Evolutionary conservation across 345 rosid genomes (phyloP).

Genomic region (Brassica rapa): DNA sequence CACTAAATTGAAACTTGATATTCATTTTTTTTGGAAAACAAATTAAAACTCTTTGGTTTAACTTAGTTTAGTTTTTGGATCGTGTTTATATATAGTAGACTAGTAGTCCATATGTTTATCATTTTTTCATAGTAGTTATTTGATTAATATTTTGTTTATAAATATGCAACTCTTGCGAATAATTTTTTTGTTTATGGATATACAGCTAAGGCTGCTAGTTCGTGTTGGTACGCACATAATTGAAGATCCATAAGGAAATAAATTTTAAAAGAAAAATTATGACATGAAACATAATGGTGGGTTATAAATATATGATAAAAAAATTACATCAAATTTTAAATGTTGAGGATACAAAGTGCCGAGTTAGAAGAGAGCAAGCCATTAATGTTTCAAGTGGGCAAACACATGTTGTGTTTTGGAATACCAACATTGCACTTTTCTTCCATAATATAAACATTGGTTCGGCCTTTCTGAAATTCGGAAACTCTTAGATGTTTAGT

Average conservation of each 20-base stretch:
- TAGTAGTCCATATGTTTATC: background rate
- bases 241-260: constrained; percentile 17
- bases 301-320: constrained; percentile 7
- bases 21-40: too few species aligned
- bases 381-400: constrained; percentile 39
- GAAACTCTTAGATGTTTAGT: too few species aligned
- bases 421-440: background rate
- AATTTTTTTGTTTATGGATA: background rate
- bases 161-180: constrained; percentile 5
- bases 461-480: too few species aligned
- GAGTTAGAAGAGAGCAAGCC: constrained; percentile 36
- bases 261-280: background rate
- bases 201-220: constrained; percentile 40
- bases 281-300: constrained; percentile 37
- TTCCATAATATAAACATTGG: background rate
- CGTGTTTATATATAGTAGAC: background rate
- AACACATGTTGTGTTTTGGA: constrained; percentile 39
- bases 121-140: background rate
- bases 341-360: constrained; percentile 35
- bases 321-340: constrained; percentile 15
- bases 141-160: background rate
- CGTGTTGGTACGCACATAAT: constrained; percentile 10
- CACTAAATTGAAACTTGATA: background rate
- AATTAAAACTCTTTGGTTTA: too few species aligned
- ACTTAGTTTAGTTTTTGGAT: background rate